These are phyloP conservation scores for Botrytis aclada DNA, from an alignment of 2,329 filamentous ascomycete species.

Conservation along the genomic window DNA sequence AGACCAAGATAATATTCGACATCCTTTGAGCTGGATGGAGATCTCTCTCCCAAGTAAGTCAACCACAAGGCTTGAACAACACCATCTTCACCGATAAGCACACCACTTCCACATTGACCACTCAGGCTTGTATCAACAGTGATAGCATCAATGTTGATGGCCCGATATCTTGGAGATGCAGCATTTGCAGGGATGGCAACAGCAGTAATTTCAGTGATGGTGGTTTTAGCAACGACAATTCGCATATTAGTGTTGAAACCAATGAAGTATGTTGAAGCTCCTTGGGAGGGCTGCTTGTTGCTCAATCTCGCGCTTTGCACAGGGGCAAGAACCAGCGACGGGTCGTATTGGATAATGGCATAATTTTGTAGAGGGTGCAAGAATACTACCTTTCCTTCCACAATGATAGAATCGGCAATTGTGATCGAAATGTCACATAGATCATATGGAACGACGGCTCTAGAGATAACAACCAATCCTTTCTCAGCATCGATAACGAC, in stretches of 20 bases:
- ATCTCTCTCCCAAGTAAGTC: constrained; percentile 91
- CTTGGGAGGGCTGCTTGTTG: constrained; percentile 80
- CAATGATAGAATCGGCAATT: constrained; percentile 92
- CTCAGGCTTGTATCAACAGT: constrained; percentile 93
- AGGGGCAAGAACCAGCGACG: constrained; percentile 86
- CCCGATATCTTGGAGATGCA: constrained; percentile 85
- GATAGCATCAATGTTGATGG: constrained; percentile 94
- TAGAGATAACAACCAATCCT: constrained; percentile 88
- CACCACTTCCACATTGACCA: constrained; percentile 89
- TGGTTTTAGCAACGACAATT: constrained; percentile 89
- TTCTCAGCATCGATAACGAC: constrained; percentile 97
- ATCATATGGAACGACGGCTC: constrained; percentile 93
- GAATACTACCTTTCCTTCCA: constrained; percentile 92
- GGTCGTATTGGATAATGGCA: constrained; percentile 91
- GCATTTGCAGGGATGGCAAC: constrained; percentile 94
- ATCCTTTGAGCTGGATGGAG: constrained; percentile 74
- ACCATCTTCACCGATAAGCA: constrained; percentile 83
- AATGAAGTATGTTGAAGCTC: constrained; percentile 91
- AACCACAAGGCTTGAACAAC: constrained; percentile 95
- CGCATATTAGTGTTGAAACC: constrained; percentile 97
- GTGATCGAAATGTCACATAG: constrained; percentile 95
- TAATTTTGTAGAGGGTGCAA: constrained; percentile 97
- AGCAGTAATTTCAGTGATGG: constrained; percentile 94
- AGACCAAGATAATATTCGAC: constrained; percentile 96
- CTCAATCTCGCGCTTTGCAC: constrained; percentile 86